These are phyloP conservation scores for Apodospora peruviana DNA, from an alignment of 495 filamentous ascomycete genomes.

Conservation along the genomic window DNA sequence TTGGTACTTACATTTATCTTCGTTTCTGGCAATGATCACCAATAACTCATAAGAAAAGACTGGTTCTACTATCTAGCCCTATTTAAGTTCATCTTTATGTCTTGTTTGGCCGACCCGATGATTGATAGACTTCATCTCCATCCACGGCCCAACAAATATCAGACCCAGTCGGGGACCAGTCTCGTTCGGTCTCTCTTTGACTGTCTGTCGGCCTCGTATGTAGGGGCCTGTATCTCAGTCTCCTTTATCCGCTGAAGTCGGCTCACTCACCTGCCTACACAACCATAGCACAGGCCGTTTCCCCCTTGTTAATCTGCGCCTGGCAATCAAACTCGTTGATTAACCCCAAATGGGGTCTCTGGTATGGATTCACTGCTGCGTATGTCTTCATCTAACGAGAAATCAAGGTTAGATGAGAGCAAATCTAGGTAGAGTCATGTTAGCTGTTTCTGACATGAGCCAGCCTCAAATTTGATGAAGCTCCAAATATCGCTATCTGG, in stretches of 20 bases:
- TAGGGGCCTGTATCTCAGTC: not conserved
- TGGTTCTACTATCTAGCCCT: not conserved
- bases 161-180: not conserved
- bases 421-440: not conserved
- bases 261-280: not conserved
- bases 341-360: slow-evolving; percentile 10
- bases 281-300: slow-evolving; percentile 5
- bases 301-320: slow-evolving; percentile 10
- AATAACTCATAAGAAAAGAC: not conserved
- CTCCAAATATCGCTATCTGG: not conserved
- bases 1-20: not conserved
- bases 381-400: slow-evolving; percentile 17
- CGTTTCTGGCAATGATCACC: not conserved
- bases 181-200: not conserved
- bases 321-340: slow-evolving; percentile 17
- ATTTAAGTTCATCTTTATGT: not conserved
- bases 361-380: not conserved
- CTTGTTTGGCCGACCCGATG: too few species aligned
- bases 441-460: not conserved
- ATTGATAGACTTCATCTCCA: not conserved
- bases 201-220: not conserved
- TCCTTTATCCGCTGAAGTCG: not conserved
- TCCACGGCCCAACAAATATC: not conserved
- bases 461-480: not conserved
- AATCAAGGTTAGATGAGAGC: slow-evolving; percentile 13